Base-by-base conservation (phyloP, 2,329 filamentous ascomycete genomes). In the Orbilia ellipsospora region DNA sequence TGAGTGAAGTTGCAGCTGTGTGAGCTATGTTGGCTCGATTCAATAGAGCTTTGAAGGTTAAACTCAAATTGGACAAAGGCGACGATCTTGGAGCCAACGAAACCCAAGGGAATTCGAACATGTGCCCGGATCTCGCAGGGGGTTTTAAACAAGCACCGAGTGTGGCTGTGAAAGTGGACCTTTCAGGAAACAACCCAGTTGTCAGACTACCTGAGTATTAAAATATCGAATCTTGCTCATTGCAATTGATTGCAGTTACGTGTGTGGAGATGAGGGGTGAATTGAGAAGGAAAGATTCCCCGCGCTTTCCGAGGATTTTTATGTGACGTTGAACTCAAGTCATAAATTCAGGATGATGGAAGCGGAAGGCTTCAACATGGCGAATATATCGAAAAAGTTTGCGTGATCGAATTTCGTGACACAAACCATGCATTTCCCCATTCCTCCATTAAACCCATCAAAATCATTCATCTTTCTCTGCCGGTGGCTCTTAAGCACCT, bases 301-400 rank as follows among this genome's bases (percentile, higher is more conserved):
- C 6, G 10, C 10, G 5, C 10, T 36, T 36, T 36, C 8, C 31
- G 6, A 36, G 10, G 31, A 36, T 10, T 36, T 36, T 7, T 7
- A 36, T 36, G 10, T 6, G 10, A 36, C 31, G 10, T 36, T 36
- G 31, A 36, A 10, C 6, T 10, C 31, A 36, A 36, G 5, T 36
- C 8, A 36, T 36, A 36, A 36, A 36, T 36, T 36, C 31, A 10
- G 31, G 31, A 36, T 10, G 31, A 36, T 6, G 31, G 31, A 6
- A 36, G 31, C 31, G 31, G 31, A 6, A 36, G 31, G 31, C 31
- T 36, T 10, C 31, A 36, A 86, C 77, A 80, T 80, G 76, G 79
- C 79, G 66, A 79, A 80, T 77, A 79, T 79, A 56, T 59, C 28
- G 23, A 54, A 51, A 64, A 45, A 44, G 59, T 69, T 75, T 75